Conservation (phyloP, 2,329 filamentous ascomycete genomes). For the Nothophaeocryptopus gaeumannii region DNA sequence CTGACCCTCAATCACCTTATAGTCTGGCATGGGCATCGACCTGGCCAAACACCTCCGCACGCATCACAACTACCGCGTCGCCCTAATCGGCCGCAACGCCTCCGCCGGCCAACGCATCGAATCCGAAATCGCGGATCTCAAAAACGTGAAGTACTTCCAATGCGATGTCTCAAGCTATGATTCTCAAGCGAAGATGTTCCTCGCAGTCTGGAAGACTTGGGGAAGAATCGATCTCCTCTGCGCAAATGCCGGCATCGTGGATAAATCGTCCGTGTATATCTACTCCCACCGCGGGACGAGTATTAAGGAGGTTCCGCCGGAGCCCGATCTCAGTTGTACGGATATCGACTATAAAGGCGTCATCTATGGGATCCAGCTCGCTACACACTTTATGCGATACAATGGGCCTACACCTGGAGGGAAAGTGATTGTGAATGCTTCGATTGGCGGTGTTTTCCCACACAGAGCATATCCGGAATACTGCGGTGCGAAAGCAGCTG, state of each 20-base stretch:
- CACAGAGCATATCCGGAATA: constrained; percentile 50
- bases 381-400: constrained; percentile 55
- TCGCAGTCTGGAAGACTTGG: constrained; percentile 43
- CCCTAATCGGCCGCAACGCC: constrained; percentile 41
- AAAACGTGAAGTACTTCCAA: constrained; percentile 43
- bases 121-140: constrained; percentile 27
- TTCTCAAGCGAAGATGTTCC: constrained; percentile 45
- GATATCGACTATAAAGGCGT: constrained; percentile 54
- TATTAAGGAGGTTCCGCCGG: constrained; percentile 39
- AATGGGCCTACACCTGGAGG: constrained; percentile 35
- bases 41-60: constrained; percentile 39
- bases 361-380: constrained; percentile 50
- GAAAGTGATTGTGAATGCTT: constrained; percentile 20
- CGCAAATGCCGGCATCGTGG: constrained; percentile 52
- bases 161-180: constrained; percentile 50
- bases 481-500: constrained; percentile 51
- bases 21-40: constrained; percentile 51
- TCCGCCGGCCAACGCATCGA: constrained; percentile 35
- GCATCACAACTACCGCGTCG: constrained; percentile 37
- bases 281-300: constrained; percentile 6
- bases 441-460: constrained; percentile 45
- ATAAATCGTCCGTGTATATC: constrained; percentile 48
- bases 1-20: too few species aligned
- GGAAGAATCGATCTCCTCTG: constrained; percentile 50
- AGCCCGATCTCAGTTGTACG: constrained; percentile 46